These are phyloP conservation scores for Linnemannia exigua DNA, from an alignment of 192 early-diverging fungal genomes.

Conservation along the genomic window DNA sequence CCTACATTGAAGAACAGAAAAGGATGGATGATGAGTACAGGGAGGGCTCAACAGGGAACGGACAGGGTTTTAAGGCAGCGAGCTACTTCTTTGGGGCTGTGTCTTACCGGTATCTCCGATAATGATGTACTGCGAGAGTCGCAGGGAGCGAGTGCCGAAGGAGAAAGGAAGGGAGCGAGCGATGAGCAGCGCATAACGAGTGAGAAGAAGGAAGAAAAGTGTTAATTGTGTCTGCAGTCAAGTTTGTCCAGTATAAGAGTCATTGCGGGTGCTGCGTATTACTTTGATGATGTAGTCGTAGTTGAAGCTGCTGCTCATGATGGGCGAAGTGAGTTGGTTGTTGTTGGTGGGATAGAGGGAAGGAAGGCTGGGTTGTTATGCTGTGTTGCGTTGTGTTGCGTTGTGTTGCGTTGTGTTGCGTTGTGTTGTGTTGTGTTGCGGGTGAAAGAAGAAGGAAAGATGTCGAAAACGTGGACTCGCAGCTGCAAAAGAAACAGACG, in stretches of 20 bases:
- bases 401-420: no score
- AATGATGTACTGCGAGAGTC: conserved; percentile 78
- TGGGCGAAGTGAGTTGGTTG: conserved; percentile 4
- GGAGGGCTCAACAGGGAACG: not conserved
- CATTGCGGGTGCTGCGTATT: not conserved
- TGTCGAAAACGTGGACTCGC: not conserved
- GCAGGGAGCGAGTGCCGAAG: conserved; percentile 22
- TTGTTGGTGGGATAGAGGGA: not conserved
- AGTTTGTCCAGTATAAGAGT: not conserved
- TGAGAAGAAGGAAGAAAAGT: not conserved
- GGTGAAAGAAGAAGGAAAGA: not conserved
- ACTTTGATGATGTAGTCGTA: conserved; percentile 79
- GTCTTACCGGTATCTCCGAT: conserved; percentile 84
- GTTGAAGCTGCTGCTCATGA: conserved; percentile 61
- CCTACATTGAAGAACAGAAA: conserved; percentile 58
- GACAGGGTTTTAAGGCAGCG: not conserved
- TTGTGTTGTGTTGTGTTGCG: no score
- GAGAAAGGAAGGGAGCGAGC: conserved; percentile 41
- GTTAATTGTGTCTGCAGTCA: not conserved
- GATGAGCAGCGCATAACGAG: not conserved
- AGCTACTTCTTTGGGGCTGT: not conserved
- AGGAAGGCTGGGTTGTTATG: not conserved
- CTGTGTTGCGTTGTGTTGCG: no score
- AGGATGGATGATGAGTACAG: not conserved
- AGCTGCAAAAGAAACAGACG: not conserved